Percentiles rank a stretch among this genome's conserved stretches.
These are phyloP conservation scores for Epichloe sylvatica DNA, from an alignment of 2,329 filamentous ascomycete genomes.

Conservation along the genomic window DNA sequence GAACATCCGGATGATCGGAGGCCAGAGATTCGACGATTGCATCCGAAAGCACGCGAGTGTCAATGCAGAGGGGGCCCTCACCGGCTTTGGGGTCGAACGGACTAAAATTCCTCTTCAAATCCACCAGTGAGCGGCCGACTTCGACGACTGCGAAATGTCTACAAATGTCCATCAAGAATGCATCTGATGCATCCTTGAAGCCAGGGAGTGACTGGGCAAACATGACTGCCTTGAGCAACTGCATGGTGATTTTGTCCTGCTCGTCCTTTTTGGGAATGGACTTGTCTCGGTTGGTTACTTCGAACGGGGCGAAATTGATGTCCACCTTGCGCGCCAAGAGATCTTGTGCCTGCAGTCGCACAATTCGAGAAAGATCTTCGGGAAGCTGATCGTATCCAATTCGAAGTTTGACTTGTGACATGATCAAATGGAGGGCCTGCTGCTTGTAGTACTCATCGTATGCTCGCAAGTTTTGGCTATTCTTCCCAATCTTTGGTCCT, in stretches of 20 bases:
- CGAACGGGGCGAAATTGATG: slow-evolving; percentile 55
- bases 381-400: slow-evolving; percentile 79
- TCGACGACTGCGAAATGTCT: slow-evolving; percentile 86
- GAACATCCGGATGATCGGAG: slow-evolving; percentile 66
- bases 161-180: slow-evolving; percentile 68
- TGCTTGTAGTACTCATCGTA: slow-evolving; percentile 79
- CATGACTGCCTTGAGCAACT: slow-evolving; percentile 77
- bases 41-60: slow-evolving; percentile 75
- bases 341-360: slow-evolving; percentile 83
- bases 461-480: slow-evolving; percentile 38
- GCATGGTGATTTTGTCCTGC: slow-evolving; percentile 71
- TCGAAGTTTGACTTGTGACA: slow-evolving; percentile 76
- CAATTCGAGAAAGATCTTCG: slow-evolving; percentile 71
- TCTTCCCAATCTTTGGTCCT: slow-evolving; percentile 47
- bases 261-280: slow-evolving; percentile 84
- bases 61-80: slow-evolving; percentile 75
- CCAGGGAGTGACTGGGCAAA: slow-evolving; percentile 72
- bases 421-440: slow-evolving; percentile 79
- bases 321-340: slow-evolving; percentile 59
- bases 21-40: slow-evolving; percentile 82
- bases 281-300: slow-evolving; percentile 62
- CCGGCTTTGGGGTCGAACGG: slow-evolving; percentile 75
- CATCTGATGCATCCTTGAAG: slow-evolving; percentile 59
- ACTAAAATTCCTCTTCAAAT: slow-evolving; percentile 60
- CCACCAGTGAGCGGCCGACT: slow-evolving; percentile 69